Evolutionary conservation across 192 early-diverging fungal species (phyloP).

Genomic region (Umbelopsis ramanniana): DNA sequence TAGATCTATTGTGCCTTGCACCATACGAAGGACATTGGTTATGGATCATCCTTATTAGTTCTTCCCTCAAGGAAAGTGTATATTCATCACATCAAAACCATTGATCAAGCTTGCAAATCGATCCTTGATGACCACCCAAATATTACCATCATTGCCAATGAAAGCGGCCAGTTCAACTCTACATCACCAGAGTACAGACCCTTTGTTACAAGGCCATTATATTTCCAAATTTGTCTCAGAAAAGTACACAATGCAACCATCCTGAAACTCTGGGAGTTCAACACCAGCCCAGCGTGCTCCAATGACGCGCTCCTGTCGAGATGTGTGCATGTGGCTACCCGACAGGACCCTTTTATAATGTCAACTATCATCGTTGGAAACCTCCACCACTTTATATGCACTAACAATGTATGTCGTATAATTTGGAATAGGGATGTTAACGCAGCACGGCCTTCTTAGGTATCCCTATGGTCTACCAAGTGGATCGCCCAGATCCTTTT

Average conservation of each 20-base stretch:
- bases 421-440: neutral
- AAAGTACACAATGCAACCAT: neutral
- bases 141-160: neutral
- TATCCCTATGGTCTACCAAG: neutral
- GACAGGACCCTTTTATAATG: neutral
- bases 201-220: neutral
- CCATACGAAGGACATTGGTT: too few relatives aligned
- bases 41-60: too few relatives aligned
- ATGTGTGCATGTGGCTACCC: neutral
- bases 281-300: neutral
- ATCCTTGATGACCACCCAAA: neutral
- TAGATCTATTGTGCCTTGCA: too few relatives aligned
- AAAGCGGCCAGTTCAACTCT: neutral
- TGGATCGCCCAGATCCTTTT: neutral
- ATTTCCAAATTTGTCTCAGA: neutral
- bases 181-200: neutral
- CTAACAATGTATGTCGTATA: constrained; percentile 3
- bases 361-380: neutral
- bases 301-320: neutral
- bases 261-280: neutral
- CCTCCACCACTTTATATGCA: neutral
- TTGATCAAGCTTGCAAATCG: neutral
- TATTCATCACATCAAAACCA: neutral
- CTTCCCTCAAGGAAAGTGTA: too few relatives aligned
- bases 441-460: neutral